Conservation (phyloP, 495 filamentous ascomycete species). For the Jackrogersella multiformis region DNA sequence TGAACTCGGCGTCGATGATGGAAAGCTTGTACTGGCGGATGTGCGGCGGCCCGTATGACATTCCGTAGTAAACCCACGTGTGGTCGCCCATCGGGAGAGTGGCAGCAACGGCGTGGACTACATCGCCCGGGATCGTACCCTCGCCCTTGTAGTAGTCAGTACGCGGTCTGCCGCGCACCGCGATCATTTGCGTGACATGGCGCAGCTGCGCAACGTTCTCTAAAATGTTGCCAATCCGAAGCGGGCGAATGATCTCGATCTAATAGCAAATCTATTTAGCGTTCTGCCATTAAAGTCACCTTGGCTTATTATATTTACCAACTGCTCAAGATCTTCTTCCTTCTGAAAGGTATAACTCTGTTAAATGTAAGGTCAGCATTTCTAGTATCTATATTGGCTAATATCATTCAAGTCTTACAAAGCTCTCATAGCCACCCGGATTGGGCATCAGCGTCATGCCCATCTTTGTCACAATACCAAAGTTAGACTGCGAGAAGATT, state of each 20-base stretch:
- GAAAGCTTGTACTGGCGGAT: conserved; percentile 46
- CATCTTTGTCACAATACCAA: conserved; percentile 65
- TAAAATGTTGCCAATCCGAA: conserved; percentile 60
- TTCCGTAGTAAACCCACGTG: conserved; percentile 63
- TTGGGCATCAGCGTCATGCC: conserved; percentile 62
- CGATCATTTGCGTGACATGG: conserved; percentile 60
- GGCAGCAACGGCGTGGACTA: conserved; percentile 50
- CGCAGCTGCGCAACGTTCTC: conserved; percentile 66
- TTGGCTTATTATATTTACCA: conserved; percentile 34
- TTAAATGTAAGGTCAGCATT: conserved; percentile 4
- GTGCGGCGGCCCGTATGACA: conserved; percentile 51
- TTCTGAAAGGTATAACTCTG: conserved; percentile 59
- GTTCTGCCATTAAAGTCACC: not conserved
- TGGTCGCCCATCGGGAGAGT: conserved; percentile 53
- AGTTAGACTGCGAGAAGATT: conserved; percentile 64
- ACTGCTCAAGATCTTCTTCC: conserved; percentile 59
- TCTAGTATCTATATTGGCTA: not conserved
- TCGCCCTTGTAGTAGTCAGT: conserved; percentile 54
- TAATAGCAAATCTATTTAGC: conserved; percentile 8
- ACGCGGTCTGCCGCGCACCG: conserved; percentile 55
- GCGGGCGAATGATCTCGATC: conserved; percentile 61
- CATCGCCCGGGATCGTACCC: conserved; percentile 50
- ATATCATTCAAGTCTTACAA: conserved; percentile 37
- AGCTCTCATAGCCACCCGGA: conserved; percentile 56
- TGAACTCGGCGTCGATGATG: conserved; percentile 51